Evolutionary conservation across 192 early-diverging fungal species (phyloP).

Genomic region (Linnemannia schmuckeri): DNA sequence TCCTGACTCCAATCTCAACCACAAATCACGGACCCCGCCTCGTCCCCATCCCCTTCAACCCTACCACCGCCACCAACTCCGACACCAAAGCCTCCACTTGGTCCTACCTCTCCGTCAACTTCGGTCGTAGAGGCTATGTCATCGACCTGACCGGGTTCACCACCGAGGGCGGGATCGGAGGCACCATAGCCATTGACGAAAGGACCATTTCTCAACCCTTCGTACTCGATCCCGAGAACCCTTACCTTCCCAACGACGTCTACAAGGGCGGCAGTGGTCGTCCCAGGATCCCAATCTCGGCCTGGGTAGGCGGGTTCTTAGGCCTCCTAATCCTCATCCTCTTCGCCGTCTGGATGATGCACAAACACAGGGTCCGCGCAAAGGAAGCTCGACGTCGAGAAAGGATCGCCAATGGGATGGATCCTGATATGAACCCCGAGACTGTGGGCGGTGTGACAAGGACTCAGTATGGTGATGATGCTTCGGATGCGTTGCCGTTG

Average conservation of each 20-base stretch:
- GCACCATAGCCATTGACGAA: background rate
- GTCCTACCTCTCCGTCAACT: background rate
- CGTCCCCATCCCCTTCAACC: background rate
- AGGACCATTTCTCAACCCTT: background rate
- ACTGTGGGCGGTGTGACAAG: background rate
- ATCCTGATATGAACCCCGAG: background rate
- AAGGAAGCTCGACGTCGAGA: background rate
- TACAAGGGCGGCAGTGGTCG: background rate
- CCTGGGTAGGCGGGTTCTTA: background rate
- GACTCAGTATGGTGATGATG: background rate
- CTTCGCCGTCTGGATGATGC: background rate
- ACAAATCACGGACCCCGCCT: background rate
- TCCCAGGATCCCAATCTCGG: background rate
- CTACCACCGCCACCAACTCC: background rate
- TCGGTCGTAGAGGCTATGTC: background rate
- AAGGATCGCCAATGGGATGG: background rate
- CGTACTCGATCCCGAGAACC: background rate
- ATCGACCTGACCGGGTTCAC: background rate
- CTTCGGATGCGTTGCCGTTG: background rate
- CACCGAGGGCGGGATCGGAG: background rate
- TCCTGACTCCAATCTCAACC: background rate
- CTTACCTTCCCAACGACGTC: background rate
- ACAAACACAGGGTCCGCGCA: background rate
- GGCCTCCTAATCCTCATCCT: background rate
- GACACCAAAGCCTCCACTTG: background rate